Percentiles rank a stretch among this genome's conserved stretches.
Conservation (phyloP, 2,329 filamentous ascomycete species). For the Pyrenophora tritici-repentis region DNA sequence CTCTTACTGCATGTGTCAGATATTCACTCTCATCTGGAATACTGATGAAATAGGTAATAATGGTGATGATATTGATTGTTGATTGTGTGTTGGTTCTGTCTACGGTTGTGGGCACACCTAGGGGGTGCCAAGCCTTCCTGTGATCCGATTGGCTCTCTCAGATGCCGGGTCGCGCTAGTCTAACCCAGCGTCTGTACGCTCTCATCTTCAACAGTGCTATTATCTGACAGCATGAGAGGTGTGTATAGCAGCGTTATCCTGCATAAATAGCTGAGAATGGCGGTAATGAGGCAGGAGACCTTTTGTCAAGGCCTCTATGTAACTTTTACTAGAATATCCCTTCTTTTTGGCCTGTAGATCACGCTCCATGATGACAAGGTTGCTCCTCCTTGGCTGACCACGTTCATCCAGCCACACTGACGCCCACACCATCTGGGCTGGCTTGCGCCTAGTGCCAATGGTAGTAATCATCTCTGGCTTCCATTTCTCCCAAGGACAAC, state of each 20-base stretch:
- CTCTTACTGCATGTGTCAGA: neutral
- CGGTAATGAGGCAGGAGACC: conserved; percentile 6
- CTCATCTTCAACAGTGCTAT: too few species aligned
- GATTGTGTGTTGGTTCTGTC: too few species aligned
- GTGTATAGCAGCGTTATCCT: conserved; percentile 32
- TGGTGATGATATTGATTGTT: too few species aligned
- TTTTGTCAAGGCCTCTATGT: conserved; percentile 4
- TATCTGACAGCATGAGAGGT: too few species aligned
- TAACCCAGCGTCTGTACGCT: too few species aligned
- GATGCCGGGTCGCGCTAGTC: too few species aligned
- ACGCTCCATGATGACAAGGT: conserved; percentile 15
- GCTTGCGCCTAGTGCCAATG: neutral
- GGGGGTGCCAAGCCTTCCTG: too few species aligned
- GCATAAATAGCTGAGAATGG: conserved; percentile 15
- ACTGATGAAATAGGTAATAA: too few species aligned
- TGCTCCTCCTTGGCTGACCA: conserved; percentile 1
- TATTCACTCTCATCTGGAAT: too few species aligned
- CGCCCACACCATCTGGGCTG: conserved; percentile 6
- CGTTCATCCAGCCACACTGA: conserved; percentile 5
- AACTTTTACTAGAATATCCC: conserved; percentile 14
- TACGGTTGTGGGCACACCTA: too few species aligned
- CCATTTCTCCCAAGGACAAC: conserved; percentile 1
- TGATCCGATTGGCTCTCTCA: too few species aligned
- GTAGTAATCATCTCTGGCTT: neutral
- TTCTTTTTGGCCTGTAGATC: conserved; percentile 1